These are phyloP conservation scores for Laguncularia racemosa DNA, from an alignment of 345 rosid species.

Conservation along the genomic window DNA sequence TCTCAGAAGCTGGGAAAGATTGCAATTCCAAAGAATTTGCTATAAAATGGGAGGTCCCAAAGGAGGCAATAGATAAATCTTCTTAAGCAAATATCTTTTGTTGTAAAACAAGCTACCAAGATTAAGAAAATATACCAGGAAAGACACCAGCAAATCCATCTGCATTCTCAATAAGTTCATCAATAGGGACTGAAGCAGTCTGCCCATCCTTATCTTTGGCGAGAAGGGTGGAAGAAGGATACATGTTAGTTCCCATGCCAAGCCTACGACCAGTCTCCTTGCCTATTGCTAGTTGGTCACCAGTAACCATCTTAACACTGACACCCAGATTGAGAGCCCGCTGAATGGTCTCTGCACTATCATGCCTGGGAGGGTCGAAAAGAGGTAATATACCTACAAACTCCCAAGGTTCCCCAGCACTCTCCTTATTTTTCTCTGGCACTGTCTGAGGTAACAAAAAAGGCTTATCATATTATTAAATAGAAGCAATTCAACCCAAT, in stretches of 20 bases:
- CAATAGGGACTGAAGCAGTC: slow-evolving; percentile 20
- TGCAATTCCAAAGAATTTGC: too few species aligned
- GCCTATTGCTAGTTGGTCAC: slow-evolving; percentile 62
- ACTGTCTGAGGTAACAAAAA: slow-evolving; percentile 27
- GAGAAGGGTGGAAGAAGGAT: slow-evolving; percentile 47
- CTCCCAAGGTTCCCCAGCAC: slow-evolving; percentile 64
- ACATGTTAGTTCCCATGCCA: slow-evolving; percentile 54
- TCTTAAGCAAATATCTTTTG: too few species aligned
- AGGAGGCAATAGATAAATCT: too few species aligned
- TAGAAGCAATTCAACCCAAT: too few species aligned
- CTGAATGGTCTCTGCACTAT: slow-evolving; percentile 54
- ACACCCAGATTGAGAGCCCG: slow-evolving; percentile 57
- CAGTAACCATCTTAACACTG: slow-evolving; percentile 67
- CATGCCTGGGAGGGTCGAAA: slow-evolving; percentile 57
- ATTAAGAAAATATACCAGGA: slow-evolving; percentile 30
- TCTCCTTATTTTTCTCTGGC: slow-evolving; percentile 43
- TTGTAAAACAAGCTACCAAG: too few species aligned
- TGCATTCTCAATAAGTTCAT: slow-evolving; percentile 41
- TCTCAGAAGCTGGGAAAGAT: too few species aligned
- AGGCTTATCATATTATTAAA: too few species aligned
- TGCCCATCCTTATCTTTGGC: slow-evolving; percentile 25
- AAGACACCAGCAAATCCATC: slow-evolving; percentile 69
- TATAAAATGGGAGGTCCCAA: too few species aligned
- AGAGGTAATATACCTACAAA: slow-evolving; percentile 68
- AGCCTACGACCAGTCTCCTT: slow-evolving; percentile 65